A percentile compares a stretch with the other conserved stretches of the same genome.
These are phyloP conservation scores for Clitopilus hobsonii DNA, from an alignment of 768 basidiomycete species.

Conservation along the genomic window DNA sequence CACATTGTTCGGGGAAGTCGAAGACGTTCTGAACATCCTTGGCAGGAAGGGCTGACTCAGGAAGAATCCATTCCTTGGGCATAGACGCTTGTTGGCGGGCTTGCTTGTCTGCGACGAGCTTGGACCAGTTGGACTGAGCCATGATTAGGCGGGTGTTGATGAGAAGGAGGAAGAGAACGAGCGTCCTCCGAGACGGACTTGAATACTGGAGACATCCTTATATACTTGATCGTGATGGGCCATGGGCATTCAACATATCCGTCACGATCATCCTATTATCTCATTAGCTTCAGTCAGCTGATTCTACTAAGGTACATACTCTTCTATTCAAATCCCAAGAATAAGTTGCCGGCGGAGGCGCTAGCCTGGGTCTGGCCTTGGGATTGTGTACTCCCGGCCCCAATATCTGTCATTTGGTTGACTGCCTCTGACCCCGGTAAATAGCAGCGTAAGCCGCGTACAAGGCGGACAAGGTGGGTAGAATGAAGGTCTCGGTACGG, in stretches of 20 bases:
- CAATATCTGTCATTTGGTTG: too few species aligned
- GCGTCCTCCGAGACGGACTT: not conserved
- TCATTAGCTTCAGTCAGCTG: not conserved
- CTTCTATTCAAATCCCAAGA: too few species aligned
- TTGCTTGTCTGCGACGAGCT: conserved; percentile 51
- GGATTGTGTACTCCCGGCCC: too few species aligned
- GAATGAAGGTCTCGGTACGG: too few species aligned
- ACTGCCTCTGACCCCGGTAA: not conserved
- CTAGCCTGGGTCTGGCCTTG: too few species aligned
- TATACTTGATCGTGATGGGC: not conserved
- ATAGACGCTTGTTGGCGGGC: conserved; percentile 47
- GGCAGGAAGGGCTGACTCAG: conserved; percentile 36
- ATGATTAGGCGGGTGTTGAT: not conserved
- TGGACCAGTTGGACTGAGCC: conserved; percentile 35
- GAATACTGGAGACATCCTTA: not conserved
- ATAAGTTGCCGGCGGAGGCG: not conserved
- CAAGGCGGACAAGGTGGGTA: not conserved
- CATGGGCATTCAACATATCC: not conserved
- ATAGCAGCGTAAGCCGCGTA: not conserved
- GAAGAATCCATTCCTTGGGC: conserved; percentile 65
- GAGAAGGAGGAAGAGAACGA: not conserved
- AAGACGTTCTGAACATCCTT: conserved; percentile 47
- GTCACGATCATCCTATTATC: too few species aligned
- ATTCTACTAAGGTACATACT: not conserved
- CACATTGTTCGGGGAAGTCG: conserved; percentile 49